Percentiles rank a stretch among this genome's conserved stretches.
phyloP scores from a whole-genome alignment of 345 rosid genomes.

The Euphorbia lathyris region DNA sequence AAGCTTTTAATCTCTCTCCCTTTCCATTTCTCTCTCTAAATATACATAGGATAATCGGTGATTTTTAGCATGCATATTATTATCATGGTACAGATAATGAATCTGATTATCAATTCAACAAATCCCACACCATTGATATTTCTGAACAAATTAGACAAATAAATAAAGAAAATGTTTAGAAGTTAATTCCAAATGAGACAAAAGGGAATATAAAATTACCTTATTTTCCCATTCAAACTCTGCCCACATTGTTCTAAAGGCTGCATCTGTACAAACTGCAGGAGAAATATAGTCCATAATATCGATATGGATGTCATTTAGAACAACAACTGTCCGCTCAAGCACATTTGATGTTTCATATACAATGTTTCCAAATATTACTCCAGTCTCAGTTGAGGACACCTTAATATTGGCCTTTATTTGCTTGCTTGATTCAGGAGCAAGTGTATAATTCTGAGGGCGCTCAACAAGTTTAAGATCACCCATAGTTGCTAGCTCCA shows the following conservation, averaged over 20 bases:
- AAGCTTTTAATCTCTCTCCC: too few relatives aligned
- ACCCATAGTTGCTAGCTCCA: conserved; percentile 98
- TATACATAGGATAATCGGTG: too few relatives aligned
- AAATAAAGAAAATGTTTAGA: not conserved
- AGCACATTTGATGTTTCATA: conserved; percentile 90
- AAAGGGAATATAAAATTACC: conserved; percentile 39
- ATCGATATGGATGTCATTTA: conserved; percentile 91
- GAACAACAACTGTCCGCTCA: conserved; percentile 83
- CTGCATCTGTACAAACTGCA: conserved; percentile 80
- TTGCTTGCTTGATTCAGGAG: conserved; percentile 92
- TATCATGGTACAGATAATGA: not conserved
- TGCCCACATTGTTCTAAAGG: conserved; percentile 99
- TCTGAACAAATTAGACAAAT: not conserved
- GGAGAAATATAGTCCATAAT: conserved; percentile 99
- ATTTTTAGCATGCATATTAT: too few relatives aligned
- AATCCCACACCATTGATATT: not conserved
- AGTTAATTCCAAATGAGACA: not conserved
- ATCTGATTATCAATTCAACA: not conserved
- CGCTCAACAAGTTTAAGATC: conserved; percentile 99
- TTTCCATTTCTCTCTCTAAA: too few relatives aligned
- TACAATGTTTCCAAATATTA: conserved; percentile 94
- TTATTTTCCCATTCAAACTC: conserved; percentile 99
- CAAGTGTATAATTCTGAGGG: conserved; percentile 93
- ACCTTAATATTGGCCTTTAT: conserved; percentile 99
- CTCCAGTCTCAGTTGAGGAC: conserved; percentile 97